Evolutionary conservation across 2,329 filamentous ascomycete species (phyloP).

Genomic region (Fusarium setosum): DNA sequence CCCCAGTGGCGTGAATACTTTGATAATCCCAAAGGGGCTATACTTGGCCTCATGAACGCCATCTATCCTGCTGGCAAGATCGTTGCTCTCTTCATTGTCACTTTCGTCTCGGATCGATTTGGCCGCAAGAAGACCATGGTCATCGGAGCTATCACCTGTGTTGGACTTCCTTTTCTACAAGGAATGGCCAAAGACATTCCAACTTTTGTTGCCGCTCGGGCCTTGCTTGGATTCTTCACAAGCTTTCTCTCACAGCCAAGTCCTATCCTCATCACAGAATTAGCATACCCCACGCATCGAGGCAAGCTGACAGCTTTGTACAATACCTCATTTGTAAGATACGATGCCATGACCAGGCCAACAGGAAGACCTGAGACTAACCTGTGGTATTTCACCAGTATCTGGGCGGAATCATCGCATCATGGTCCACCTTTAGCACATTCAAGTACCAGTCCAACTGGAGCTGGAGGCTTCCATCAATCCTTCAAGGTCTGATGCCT

Average conservation of each 20-base stretch:
- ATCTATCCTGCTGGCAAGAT: constrained; percentile 51
- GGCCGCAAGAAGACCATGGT: constrained; percentile 53
- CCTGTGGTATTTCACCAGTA: background rate
- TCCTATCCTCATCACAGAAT: constrained; percentile 45
- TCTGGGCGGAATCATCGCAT: constrained; percentile 10
- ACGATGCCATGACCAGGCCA: too few species aligned
- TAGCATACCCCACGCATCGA: constrained; percentile 47
- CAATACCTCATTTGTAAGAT: constrained; percentile 40
- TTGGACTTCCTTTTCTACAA: constrained; percentile 46
- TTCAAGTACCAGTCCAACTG: constrained; percentile 5
- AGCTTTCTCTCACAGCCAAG: constrained; percentile 44
- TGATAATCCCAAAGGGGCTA: constrained; percentile 44
- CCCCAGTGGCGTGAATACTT: constrained; percentile 54
- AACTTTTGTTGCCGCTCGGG: constrained; percentile 45
- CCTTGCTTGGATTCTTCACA: constrained; percentile 45
- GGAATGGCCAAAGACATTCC: constrained; percentile 35
- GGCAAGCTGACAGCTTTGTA: constrained; percentile 45
- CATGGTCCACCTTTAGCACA: constrained; percentile 4
- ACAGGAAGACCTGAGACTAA: too few species aligned
- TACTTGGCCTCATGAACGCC: constrained; percentile 50
- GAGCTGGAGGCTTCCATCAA: constrained; percentile 7
- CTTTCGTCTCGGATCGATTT: constrained; percentile 48
- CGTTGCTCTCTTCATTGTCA: constrained; percentile 47
- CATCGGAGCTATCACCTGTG: constrained; percentile 43
- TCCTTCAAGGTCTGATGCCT: background rate